Evolutionary conservation across 2,329 filamentous ascomycete species (phyloP).

Genomic region (Fusarium sp.): DNA sequence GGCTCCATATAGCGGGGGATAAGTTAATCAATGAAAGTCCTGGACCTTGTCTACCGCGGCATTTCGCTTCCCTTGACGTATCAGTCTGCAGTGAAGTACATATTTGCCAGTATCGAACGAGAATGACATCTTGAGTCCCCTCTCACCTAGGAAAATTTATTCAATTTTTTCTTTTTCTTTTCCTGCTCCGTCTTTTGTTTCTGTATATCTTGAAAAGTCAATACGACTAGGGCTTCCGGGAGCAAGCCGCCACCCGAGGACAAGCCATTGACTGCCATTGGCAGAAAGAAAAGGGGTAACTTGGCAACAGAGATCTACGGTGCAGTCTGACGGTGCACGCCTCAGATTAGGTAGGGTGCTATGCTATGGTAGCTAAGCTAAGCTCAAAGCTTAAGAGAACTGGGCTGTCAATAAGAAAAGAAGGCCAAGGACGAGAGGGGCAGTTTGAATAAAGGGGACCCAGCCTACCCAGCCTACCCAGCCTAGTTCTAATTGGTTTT

Average conservation of each 20-base stretch:
- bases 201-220: not conserved
- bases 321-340: conserved; percentile 25
- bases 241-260: conserved; percentile 40
- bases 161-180: not conserved
- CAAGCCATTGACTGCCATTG: conserved; percentile 17
- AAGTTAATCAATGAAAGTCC: conserved; percentile 12
- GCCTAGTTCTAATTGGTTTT: conserved; percentile 5
- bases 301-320: conserved; percentile 38
- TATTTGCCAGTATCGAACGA: conserved; percentile 21
- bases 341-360: conserved; percentile 34
- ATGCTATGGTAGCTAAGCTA: conserved; percentile 19
- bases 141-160: not conserved
- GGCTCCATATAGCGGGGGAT: conserved; percentile 26
- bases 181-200: not conserved
- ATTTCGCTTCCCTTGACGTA: conserved; percentile 18
- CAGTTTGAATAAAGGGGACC: conserved; percentile 23
- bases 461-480: conserved; percentile 1
- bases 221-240: conserved; percentile 36
- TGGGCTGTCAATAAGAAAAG: conserved; percentile 27
- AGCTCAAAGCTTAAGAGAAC: conserved; percentile 32
- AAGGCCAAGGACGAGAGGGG: conserved; percentile 32
- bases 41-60: conserved; percentile 16
- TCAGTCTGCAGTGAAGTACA: conserved; percentile 1
- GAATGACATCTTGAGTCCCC: conserved; percentile 19
- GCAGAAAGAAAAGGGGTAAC: conserved; percentile 35